Base-by-base conservation (phyloP, 208 protist genomes). In the Acanthamoeba triangularis region DNA sequence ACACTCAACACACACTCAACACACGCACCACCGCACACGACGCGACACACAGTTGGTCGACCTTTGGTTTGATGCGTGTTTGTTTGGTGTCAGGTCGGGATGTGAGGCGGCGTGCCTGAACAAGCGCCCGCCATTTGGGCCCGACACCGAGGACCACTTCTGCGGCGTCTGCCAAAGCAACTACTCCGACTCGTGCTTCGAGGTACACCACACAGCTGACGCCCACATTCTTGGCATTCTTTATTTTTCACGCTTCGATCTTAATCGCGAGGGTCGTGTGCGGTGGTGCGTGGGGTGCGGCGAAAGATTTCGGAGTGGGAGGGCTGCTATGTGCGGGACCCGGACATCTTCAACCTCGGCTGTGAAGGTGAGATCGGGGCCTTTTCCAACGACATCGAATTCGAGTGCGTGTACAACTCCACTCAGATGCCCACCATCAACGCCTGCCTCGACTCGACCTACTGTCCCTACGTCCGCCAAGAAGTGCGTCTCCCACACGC, bases 281-380 rank as follows among this genome's bases (percentile, higher is more conserved):
- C 23, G 37, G 37, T 41, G 37, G 37, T 41, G 37, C 37, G 37
- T 3, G 49, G 13, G 8, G 37, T 41, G 37, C 37, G 37, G 37
- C 37, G 37, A 37, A 2, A 82, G 74, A n/a, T 82, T 20, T 82
- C 74, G 16, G 74, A 82, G 41, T 82, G 74, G 74, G 41, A 41
- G n/a, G 74, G 74, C 14, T 82, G 74, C 74, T 82, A 82, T 23
- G 74, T 82, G 30, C 74, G 74, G 18, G 74, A 82, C 25, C 33
- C 74, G 41, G 74, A 82, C 33, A 23, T 82, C 16, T 82, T 82
- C 25, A 25, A n/a, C 25, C 18, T 52, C 20, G 74, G 74, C 41
- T 82, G 74, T 23, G 74, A 82, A n/a, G n/a, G n/a, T 25, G 3
- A 0, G 18, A 7, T 82, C 41, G 74, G 74, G 63, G 63, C 63